phyloP scores from a whole-genome alignment of 75 land plant genomes.

The Pinus taeda region DNA sequence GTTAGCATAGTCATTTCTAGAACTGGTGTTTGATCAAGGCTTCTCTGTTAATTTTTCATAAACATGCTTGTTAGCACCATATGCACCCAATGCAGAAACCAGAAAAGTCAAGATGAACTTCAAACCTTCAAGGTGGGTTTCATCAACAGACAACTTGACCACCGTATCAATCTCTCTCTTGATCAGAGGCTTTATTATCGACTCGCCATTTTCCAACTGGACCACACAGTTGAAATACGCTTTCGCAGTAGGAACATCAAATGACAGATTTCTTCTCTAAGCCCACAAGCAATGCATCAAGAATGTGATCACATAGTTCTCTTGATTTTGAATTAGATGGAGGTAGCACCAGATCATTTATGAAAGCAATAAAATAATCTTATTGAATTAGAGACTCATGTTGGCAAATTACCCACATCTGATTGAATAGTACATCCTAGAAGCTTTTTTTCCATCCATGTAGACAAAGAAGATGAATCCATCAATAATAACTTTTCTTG shows the following conservation, averaged over 20 bases:
- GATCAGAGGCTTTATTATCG: too few species aligned
- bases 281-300: conserved; percentile 52
- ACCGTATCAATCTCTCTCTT: too few species aligned
- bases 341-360: background rate
- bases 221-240: too few species aligned
- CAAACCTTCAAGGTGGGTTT: conserved; percentile 52
- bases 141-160: conserved; percentile 10
- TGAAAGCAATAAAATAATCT: conserved; percentile 6
- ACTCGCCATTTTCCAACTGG: too few species aligned
- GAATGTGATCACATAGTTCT: conserved; percentile 47
- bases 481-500: conserved; percentile 66
- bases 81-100: conserved; percentile 26
- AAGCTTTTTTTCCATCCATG: conserved; percentile 79
- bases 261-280: conserved; percentile 26
- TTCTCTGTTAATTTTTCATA: conserved; percentile 35
- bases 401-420: conserved; percentile 15
- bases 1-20: conserved; percentile 18
- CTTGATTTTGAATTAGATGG: conserved; percentile 28
- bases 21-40: conserved; percentile 19
- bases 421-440: conserved; percentile 42
- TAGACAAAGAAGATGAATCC: conserved; percentile 50
- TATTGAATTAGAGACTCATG: conserved; percentile 38
- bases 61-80: conserved; percentile 26
- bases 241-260: too few species aligned
- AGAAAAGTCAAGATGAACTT: conserved; percentile 69